A percentile compares a stretch with the other conserved stretches of the same genome.
Evolutionary conservation across 306 rosid genomes (phyloP).

Genomic region (Notholithocarpus densiflorus): DNA sequence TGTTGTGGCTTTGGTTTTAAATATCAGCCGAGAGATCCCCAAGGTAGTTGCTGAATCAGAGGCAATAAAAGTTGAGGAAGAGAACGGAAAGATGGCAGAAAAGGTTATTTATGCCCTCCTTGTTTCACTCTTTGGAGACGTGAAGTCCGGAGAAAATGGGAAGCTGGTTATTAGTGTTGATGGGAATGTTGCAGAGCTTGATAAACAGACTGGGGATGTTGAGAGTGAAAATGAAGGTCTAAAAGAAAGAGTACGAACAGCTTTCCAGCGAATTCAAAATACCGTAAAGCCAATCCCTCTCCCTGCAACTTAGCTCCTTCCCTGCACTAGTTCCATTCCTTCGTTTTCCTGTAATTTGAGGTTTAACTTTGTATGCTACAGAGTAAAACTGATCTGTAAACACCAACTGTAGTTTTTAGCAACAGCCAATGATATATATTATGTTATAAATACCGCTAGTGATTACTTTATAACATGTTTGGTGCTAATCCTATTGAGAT

Average conservation of each 20-base stretch:
- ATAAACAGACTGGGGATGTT: slow-evolving; percentile 81
- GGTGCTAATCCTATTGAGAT: too few species aligned
- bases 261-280: slow-evolving; percentile 67
- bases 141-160: slow-evolving; percentile 76
- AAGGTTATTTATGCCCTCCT: slow-evolving; percentile 74
- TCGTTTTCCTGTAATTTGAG: not conserved
- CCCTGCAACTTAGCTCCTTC: slow-evolving; percentile 36
- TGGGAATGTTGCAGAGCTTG: slow-evolving; percentile 72
- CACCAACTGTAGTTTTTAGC: not conserved
- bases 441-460: not conserved
- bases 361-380: not conserved
- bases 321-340: not conserved
- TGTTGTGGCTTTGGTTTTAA: slow-evolving; percentile 68
- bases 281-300: slow-evolving; percentile 85
- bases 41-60: slow-evolving; percentile 68
- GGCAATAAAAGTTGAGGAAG: slow-evolving; percentile 59
- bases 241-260: slow-evolving; percentile 71
- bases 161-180: slow-evolving; percentile 74
- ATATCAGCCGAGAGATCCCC: slow-evolving; percentile 69
- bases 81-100: slow-evolving; percentile 64
- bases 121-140: slow-evolving; percentile 81
- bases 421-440: not conserved
- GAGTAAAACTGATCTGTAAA: not conserved
- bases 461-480: not conserved
- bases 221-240: slow-evolving; percentile 89